Base-by-base conservation (phyloP, 2,329 filamentous ascomycete species). In the Aspergillus sp. region DNA sequence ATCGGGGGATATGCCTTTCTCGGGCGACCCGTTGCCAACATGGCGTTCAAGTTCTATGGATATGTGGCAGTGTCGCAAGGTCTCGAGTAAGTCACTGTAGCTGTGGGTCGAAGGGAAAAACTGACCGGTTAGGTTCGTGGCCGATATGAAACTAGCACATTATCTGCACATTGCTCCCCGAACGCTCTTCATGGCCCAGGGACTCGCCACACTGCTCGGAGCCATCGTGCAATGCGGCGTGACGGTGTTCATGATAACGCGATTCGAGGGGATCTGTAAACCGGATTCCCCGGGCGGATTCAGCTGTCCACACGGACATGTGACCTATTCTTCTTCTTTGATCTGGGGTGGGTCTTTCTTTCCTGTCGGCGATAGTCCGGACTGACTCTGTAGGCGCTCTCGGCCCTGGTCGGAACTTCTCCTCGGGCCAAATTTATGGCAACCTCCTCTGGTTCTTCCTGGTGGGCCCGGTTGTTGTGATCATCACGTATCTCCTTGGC, bases 41-140 rank as follows among this genome's bases (percentile, higher is more conserved):
- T 82, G 81, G 84, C 89, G 73, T 90, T 90, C 77, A 90, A 90
- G 71, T 89, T 87, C 67, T 90, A 89, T 67, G 85, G 87, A 59
- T 89, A 88, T 71, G 83, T 89, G 55, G 85, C 82, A 71, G 87
- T 89, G 80, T 80, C 83, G 4, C 85, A 89, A 72, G 86, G 85
- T 2, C 77, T 89, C 46, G 74, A 75, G 70, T 75, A 64, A 60
- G 72, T 63, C 2, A 5, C 6, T 53, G 2, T 16, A 11, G 24
- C 26, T 39, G 16, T 11, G 39, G 7, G 16, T 32, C 18, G 6
- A 20, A 26, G 6, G 7, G 16, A 31, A 36, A 20, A 42, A 6
- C 47, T 56, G 26, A 56, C 32, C 6, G 6, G 32, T 9, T 55
- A 87, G 85, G 70, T 89, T 89, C 69, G 81, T 85, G 6, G 85